Evolutionary conservation across 495 filamentous ascomycete genomes (phyloP).

Genomic region (Articulospora tetracladia): DNA sequence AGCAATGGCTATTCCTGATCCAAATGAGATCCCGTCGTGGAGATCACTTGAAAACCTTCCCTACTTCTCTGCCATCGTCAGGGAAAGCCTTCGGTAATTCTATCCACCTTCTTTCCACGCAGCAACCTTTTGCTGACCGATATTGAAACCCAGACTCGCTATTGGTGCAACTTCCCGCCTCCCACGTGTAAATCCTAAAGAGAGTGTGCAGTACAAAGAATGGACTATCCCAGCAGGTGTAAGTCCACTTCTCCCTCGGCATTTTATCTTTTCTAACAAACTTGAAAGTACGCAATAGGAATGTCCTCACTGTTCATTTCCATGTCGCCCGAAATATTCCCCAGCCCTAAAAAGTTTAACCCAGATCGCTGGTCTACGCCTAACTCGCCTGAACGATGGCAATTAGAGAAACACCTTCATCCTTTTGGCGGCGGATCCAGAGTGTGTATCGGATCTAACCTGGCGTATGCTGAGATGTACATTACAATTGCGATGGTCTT

Average conservation of each 20-base stretch:
- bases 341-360: neutral
- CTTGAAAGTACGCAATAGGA: no score
- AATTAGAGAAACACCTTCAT: slow-evolving; percentile 32
- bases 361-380: slow-evolving; percentile 19
- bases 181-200: slow-evolving; percentile 29
- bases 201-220: slow-evolving; percentile 22
- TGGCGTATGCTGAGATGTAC: slow-evolving; percentile 35
- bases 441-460: slow-evolving; percentile 41
- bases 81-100: slow-evolving; percentile 41
- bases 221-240: slow-evolving; percentile 9
- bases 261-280: no score
- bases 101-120: slow-evolving; percentile 37
- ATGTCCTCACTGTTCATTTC: neutral
- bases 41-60: neutral
- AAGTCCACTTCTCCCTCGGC: no score
- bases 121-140: no score
- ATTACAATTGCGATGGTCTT: slow-evolving; percentile 27
- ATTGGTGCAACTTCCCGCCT: no score
- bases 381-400: slow-evolving; percentile 2
- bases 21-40: no score
- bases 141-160: no score
- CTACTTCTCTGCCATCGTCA: slow-evolving; percentile 33
- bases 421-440: slow-evolving; percentile 43
- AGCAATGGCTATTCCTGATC: slow-evolving; percentile 9
- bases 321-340: slow-evolving; percentile 2